phyloP scores from a whole-genome alignment of 2,329 filamentous ascomycete genomes.

The Fusarium xyrophilum region DNA sequence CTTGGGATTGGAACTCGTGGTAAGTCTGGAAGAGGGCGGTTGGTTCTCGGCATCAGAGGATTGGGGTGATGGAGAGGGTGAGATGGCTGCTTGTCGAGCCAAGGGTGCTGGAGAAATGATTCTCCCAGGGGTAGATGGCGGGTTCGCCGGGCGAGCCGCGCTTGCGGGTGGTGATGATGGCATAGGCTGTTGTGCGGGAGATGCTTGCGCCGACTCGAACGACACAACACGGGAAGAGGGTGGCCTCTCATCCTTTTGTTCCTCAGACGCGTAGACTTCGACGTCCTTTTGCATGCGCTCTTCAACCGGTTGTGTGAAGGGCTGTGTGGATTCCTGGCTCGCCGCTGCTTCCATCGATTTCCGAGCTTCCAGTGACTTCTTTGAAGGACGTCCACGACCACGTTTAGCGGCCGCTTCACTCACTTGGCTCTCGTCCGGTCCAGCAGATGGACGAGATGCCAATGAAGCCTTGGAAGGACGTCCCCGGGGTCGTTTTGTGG shows the following conservation, averaged over 20 bases:
- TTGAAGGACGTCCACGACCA: conserved; percentile 44
- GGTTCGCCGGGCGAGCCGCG: conserved; percentile 33
- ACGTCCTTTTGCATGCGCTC: conserved; percentile 28
- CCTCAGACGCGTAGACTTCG: conserved; percentile 22
- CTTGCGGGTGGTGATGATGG: conserved; percentile 33
- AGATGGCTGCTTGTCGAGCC: conserved; percentile 61
- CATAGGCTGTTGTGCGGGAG: conserved; percentile 9
- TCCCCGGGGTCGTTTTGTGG: conserved; percentile 43
- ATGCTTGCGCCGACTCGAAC: conserved; percentile 30
- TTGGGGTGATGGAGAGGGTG: conserved; percentile 73
- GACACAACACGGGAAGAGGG: conserved; percentile 23
- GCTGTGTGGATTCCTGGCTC: conserved; percentile 23
- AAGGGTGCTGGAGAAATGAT: conserved; percentile 54
- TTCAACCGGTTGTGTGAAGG: conserved; percentile 22
- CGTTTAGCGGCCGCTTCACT: conserved; percentile 40
- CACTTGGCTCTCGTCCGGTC: conserved; percentile 30
- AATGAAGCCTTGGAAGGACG: conserved; percentile 45
- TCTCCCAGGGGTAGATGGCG: conserved; percentile 54
- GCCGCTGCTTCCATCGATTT: conserved; percentile 31
- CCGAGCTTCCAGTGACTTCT: conserved; percentile 42
- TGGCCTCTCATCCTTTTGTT: conserved; percentile 18
- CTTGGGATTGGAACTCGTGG: conserved; percentile 54
- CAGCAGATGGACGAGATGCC: conserved; percentile 36
- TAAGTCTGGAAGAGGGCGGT: conserved; percentile 71
- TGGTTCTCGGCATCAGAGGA: conserved; percentile 83